Base-by-base conservation (phyloP, 768 basidiomycete genomes). In the Russula foetens region DNA sequence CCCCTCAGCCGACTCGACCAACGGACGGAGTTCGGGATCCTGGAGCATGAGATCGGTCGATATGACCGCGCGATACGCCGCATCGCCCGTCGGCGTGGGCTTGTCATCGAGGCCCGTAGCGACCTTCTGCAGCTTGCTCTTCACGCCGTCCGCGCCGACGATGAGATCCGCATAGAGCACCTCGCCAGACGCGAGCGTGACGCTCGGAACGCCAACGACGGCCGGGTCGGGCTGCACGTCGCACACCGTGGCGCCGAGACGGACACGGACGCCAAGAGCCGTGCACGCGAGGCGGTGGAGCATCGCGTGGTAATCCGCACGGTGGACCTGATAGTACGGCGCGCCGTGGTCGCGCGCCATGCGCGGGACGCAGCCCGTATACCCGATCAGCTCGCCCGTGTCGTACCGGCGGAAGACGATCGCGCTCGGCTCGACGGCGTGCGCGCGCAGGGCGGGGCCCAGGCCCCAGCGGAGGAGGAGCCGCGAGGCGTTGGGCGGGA, bases 61-160 rank as follows among this genome's bases (percentile, higher is more conserved):
- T 38, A 86, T 72, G 29, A 78, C 72, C 6, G 81, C 80, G 50
- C 85, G 77, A 66, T 84, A 86, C 0, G 83, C 85, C 0, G 82
- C 79, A 64, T 87, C 84, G 0, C 84, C 86, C 0, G 86, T 86
- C 6, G 81, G 75, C 8, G 65, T 63, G 0, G 76, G 76, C 0
- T 79, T 74, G 38, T 75, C 74, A 45, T 77, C 74, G 0, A 70
- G 71, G 0, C 76, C 76, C 0, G 81, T 77, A n/a, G 84, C 76
- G 33, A 80, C 75, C 33, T 78, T 72, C 64, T 79, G 78, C 1
- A 82, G 65, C 17, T 70, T 60, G 64, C 82, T 84, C 70, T 79
- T 84, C 51, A 80, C 70, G 26, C 74, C 74, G 49, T 75, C 75
- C 8, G 75, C 75, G 11, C 71, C 76, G 21, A 77, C 65, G 51